Evolutionary conservation across 2,329 filamentous ascomycete genomes (phyloP), one percentile per base, ranked within the genome.

Genomic region (Tympanopsis confertula): DNA sequence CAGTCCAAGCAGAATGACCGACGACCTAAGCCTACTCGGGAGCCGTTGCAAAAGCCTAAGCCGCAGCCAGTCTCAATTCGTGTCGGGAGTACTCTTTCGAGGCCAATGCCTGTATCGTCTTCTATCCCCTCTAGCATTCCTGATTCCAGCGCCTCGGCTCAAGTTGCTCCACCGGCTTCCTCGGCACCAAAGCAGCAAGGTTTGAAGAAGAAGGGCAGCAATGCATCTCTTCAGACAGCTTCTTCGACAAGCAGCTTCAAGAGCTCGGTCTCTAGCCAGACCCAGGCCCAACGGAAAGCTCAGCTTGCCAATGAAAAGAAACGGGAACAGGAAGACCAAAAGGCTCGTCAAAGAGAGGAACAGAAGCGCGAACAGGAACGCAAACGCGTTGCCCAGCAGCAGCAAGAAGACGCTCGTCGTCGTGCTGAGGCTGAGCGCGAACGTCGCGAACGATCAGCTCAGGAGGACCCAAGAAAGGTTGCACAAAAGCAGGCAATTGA

Each of bases 291-390:
- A 79, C 30, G 30, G 10, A 85, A 82, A 53, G 81, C 83, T 2
- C 63, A 88, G 17, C 77, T 88, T 38, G 68, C 82, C 35, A 85
- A 82, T 2, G 82, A 85, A 28, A 81, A 78, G 51, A 88, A 87
- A 57, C 89, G 82, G 53, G 86, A 94, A 54, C 81, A 79, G 49
- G 87, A 94, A 48, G 86, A 93, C 52, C 76, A 78, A 35, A 84
- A 87, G 45, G 75, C 77, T 13, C 79, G 87, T 49, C 76, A 80
- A 36, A 89, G 86, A 51, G 78, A 80, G 5, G 84, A 93, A 15
- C 78, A 82, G 26, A 94, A 93, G 58, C 73, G 78, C 13, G 85
- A 93, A 49, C 63, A 83, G 22, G 86, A 94, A 53, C 78, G 82
- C 35, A 86, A 87, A 60, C 72, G 82, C 41, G 74, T 74, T 35